Evolutionary conservation across 1,139 yeast genomes (phyloP).

Genomic region (Zygosaccharomyces pseudobailii): DNA sequence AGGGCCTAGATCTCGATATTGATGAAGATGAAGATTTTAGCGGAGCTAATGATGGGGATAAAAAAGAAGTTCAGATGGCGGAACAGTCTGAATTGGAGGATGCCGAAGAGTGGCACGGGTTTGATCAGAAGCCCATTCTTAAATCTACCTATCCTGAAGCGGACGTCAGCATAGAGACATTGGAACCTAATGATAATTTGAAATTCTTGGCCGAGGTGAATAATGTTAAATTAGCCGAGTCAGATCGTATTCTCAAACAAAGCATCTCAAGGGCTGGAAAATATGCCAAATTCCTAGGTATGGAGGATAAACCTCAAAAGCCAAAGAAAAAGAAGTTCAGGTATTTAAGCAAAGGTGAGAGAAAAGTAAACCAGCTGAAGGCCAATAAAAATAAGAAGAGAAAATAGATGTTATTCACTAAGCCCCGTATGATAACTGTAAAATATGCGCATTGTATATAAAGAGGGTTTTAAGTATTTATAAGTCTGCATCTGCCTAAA

Average conservation of each 20-base stretch:
- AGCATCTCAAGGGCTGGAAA: slow-evolving; percentile 68
- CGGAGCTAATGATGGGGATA: slow-evolving; percentile 29
- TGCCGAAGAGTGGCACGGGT: slow-evolving; percentile 42
- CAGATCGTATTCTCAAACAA: slow-evolving; percentile 56
- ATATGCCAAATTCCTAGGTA: slow-evolving; percentile 61
- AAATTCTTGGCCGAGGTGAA: slow-evolving; percentile 57
- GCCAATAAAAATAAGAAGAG: slow-evolving; percentile 40
- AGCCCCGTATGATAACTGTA: background rate
- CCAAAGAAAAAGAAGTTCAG: slow-evolving; percentile 76
- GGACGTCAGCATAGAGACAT: slow-evolving; percentile 52
- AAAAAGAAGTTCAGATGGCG: slow-evolving; percentile 28
- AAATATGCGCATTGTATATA: background rate
- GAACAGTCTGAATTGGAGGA: slow-evolving; percentile 22
- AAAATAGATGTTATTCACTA: slow-evolving; percentile 14
- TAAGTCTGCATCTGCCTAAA: too few species aligned
- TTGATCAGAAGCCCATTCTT: slow-evolving; percentile 40
- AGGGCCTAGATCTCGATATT: slow-evolving; percentile 45
- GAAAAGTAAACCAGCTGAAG: slow-evolving; percentile 63
- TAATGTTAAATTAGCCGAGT: slow-evolving; percentile 56
- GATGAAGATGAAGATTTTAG: slow-evolving; percentile 22
- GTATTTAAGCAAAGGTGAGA: slow-evolving; percentile 73
- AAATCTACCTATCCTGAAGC: slow-evolving; percentile 44
- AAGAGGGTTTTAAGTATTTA: background rate
- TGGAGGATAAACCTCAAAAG: slow-evolving; percentile 35
- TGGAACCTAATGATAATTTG: slow-evolving; percentile 51